Conservation (phyloP, 331 rosid species). For the Arachis monticola region DNA sequence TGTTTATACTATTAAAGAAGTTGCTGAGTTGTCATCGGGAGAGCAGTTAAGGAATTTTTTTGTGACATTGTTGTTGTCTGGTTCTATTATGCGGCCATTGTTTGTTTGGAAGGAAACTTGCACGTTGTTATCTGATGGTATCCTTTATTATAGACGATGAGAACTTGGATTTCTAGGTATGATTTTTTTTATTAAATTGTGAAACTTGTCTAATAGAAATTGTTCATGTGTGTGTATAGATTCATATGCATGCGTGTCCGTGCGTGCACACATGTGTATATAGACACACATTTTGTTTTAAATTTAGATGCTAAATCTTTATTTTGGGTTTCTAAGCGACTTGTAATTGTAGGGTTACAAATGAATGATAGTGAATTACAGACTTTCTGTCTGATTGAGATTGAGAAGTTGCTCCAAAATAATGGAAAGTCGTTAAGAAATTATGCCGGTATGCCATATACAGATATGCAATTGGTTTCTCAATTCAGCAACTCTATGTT, state of each 20-base stretch:
- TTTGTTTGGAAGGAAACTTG: neutral
- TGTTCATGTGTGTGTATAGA: neutral
- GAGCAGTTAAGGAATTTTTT: neutral
- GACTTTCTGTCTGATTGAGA: neutral
- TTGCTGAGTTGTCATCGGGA: neutral
- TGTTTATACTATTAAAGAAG: neutral
- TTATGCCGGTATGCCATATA: neutral
- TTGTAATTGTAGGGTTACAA: neutral
- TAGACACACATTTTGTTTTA: no score
- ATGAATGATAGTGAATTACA: neutral
- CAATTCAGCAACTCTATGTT: no score
- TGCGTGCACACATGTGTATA: no score
- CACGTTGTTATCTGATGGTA: neutral
- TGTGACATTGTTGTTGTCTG: neutral
- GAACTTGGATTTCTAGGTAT: no score
- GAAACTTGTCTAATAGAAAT: no score
- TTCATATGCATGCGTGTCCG: no score
- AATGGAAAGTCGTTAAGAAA: neutral
- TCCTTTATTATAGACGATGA: neutral
- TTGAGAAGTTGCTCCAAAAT: no score
- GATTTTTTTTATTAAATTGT: no score
- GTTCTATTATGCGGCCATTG: neutral
- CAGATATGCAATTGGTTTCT: neutral
- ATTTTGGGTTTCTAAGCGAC: no score
- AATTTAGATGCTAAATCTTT: no score